Base-by-base conservation (phyloP, 371 early-diverging fungal species). In the Rhizopus stolonifer region DNA sequence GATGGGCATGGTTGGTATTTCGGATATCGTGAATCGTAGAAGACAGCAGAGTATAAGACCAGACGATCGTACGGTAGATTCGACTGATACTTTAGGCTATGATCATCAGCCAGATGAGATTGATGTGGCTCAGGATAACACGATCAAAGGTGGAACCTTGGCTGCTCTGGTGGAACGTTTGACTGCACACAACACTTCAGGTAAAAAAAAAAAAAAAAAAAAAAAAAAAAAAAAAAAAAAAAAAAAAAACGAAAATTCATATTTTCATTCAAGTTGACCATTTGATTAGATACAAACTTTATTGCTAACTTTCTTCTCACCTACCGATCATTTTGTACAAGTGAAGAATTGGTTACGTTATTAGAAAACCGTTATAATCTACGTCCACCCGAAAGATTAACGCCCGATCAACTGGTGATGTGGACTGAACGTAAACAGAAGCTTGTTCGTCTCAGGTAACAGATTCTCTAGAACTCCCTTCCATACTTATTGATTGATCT, bases 351-450 rank as follows among this genome's bases (percentile, higher is more conserved):
- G 29, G 74, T 95, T 26, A 67, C 70, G 17, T 51, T 81, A 29
- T 70, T 95, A 47, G 78, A 85, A 53, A 65, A 69, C 11, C 87
- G 95, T 39, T 95, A 87, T 70, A 64, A 69, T 43, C 67, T 94
- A 17, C 62, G 69, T 19, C 84, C 92, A 0, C 93, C 93, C 4
- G 64, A 66, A 7, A 81, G 82, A 17, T 57, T 96, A 46, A 74
- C 74, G 4, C 76, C 77, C 0, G 70, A 79, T 6, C 90, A 94
- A 63, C 52, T 88, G 29, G 78, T 76, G 21, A 60, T 73, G 9
- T 95, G 95, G 95, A 80, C 74, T 9, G 92, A 92, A 52, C 82
- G 79, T 61, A 94, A 94, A 65, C 80, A 86, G 56, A 89, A 80
- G 36, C 87, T 92, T 0, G 82, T 94, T 46, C 88, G 94, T 25